Evolutionary conservation across 176 grass and related monocot species (phyloP), one percentile per base, ranked within the genome.

Genomic region (Luzula sylvatica): DNA sequence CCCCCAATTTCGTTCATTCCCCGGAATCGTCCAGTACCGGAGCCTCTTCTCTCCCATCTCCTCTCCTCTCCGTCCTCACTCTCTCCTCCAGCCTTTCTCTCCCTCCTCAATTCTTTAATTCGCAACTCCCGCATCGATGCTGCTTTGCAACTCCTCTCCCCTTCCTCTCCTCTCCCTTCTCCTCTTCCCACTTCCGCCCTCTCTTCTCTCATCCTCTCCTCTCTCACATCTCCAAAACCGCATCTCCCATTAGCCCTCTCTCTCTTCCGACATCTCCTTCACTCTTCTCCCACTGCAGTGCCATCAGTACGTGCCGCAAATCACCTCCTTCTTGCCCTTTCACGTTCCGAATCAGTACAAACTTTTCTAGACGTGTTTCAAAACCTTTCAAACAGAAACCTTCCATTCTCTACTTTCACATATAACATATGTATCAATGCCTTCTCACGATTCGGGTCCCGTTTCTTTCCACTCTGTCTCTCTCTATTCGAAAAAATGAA

Each of bases 401-500:
- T 85, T 9, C 50, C 73, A 42, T 67, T 86, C 23, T 76, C 87
- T 27, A 26, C 70, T 3, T 70, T 83, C 70, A 58, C 72, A 54
- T 95, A 82, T 52, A 95, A 95, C 57, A 70, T 95, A 11, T 88
- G 80, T 53, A 88, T 95, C 70, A 71, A 95, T 26, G 83, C 89
- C 9, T 88, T 85, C 27, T 74, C 80, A 19, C 73, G 74, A 35
- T 95, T 80, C 67, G 75, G 77, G 47, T 52, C 63, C 56, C 41
- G n/a, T 19, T 63, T 63, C 42, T 48, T 88, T 35, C 66, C 56
- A 24, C 69, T 79, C 52, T 70, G 83, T 0, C 53, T 88, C 0
- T 57, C 46, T 17, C 83, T 95, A 7, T 95, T 95, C 24, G 46
- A 44, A 17, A 61, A 82, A 8, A 82, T 88, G 89, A 88, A 81